These are phyloP conservation scores for Colletotrichum somersetense DNA, from an alignment of 2,329 filamentous ascomycete species.

Conservation along the genomic window DNA sequence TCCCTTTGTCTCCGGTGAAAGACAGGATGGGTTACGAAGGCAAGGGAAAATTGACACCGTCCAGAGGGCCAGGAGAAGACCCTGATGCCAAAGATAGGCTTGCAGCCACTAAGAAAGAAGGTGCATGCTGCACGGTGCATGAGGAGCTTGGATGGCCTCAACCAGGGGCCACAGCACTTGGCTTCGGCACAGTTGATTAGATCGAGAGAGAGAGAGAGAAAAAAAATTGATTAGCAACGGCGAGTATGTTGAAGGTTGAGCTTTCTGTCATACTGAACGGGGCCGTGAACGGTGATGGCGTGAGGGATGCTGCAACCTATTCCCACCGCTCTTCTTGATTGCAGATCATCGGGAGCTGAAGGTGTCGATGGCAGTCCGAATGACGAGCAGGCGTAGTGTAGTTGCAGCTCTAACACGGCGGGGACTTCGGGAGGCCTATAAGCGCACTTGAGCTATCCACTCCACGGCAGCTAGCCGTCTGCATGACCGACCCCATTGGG, in stretches of 20 bases:
- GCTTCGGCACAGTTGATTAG: conserved; percentile 21
- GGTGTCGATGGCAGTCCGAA: conserved; percentile 21
- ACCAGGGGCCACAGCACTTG: conserved; percentile 13
- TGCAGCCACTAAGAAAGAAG: conserved; percentile 9
- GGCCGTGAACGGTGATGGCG: conserved; percentile 17
- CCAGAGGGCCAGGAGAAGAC: conserved; percentile 12
- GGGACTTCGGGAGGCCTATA: conserved; percentile 28
- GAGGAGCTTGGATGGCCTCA: conserved; percentile 17
- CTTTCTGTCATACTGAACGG: conserved; percentile 19
- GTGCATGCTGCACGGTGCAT: conserved; percentile 16
- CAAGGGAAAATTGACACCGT: background rate
- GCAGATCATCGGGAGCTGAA: conserved; percentile 30
- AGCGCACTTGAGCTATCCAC: conserved; percentile 23
- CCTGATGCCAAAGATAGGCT: conserved; percentile 15
- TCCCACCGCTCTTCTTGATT: conserved; percentile 38
- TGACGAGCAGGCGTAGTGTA: conserved; percentile 36
- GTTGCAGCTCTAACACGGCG: conserved; percentile 32
- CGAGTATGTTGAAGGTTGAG: conserved; percentile 8
- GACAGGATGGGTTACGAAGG: conserved; percentile 11
- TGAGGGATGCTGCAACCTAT: conserved; percentile 26
- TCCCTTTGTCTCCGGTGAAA: background rate
- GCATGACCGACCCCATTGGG: conserved; percentile 36
- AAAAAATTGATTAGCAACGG: background rate
- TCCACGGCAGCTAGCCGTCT: conserved; percentile 34
- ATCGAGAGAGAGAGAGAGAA: background rate